phyloP scores from a whole-genome alignment of 805 yeast species.

The Candida awuae region DNA sequence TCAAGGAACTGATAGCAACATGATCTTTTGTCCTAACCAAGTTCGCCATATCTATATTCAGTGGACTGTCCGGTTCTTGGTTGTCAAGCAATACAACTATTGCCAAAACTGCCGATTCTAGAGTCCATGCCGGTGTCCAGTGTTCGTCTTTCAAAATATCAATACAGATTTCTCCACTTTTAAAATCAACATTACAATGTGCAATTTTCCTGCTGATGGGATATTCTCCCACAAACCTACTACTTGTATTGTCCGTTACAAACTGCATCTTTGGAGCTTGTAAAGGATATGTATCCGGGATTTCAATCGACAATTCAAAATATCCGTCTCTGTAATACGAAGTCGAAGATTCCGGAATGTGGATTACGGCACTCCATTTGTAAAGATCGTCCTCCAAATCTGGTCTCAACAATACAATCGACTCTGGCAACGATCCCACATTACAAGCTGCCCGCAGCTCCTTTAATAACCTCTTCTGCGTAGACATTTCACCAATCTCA shows the following conservation, averaged over 20 bases:
- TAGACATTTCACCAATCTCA: not conserved
- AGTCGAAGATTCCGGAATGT: slow-evolving; percentile 37
- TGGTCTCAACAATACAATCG: slow-evolving; percentile 2
- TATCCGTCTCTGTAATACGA: slow-evolving; percentile 46
- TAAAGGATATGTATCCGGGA: slow-evolving; percentile 47
- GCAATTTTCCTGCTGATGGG: slow-evolving; percentile 25
- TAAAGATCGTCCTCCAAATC: slow-evolving; percentile 1
- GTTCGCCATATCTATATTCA: slow-evolving; percentile 64
- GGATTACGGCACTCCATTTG: slow-evolving; percentile 44
- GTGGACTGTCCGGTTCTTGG: slow-evolving; percentile 67
- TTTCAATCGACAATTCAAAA: slow-evolving; percentile 41
- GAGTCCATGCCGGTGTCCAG: slow-evolving; percentile 75
- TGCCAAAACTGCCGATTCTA: slow-evolving; percentile 48
- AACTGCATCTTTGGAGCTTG: slow-evolving; percentile 52
- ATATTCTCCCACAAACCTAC: slow-evolving; percentile 3
- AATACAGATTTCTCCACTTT: slow-evolving; percentile 63
- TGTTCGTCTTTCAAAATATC: slow-evolving; percentile 46
- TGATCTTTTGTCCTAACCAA: slow-evolving; percentile 41
- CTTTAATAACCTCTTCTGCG: slow-evolving; percentile 29
- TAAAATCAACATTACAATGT: slow-evolving; percentile 43
- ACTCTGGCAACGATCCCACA: slow-evolving; percentile 14
- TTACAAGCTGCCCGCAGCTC: slow-evolving; percentile 27
- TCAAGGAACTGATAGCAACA: slow-evolving; percentile 35
- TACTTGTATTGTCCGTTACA: slow-evolving; percentile 8
- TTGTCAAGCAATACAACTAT: slow-evolving; percentile 47